Evolutionary conservation across 2,329 filamentous ascomycete genomes (phyloP), one percentile per base, ranked within the genome.

Genomic region (Cytospora piceae): DNA sequence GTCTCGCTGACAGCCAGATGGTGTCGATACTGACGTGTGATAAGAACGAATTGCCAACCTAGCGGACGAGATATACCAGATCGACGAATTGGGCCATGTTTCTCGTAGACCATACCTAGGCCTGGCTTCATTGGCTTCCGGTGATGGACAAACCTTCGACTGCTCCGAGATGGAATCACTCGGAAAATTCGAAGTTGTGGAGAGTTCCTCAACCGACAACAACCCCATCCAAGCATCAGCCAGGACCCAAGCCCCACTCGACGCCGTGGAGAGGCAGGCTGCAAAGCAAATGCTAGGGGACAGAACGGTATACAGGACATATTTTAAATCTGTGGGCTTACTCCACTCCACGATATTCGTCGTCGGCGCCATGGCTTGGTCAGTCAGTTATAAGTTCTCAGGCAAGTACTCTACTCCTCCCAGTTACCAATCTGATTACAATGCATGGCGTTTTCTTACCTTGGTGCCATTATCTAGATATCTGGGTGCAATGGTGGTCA

Each of bases 401-500:
- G 68, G 69, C 70, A 24, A 31, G 69, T 65, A 7, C 24, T 15
- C 32, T 24, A 12, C 3, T 22, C 34, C n/a, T 27, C 37, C 17
- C 14, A 57, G 11, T 11, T 39, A 24, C 11, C 6, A 57, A 42
- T 6, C 22, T 15, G 11, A 22, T 27, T 22, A 27, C 27, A 3
- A 15, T 15, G 55, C 4, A 1, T 27, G 11, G 32, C 17, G 3
- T 6, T 14, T 42, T 6, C 55, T 57, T 27, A 57, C n/a, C 11
- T 57, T 27, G 32, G 14, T 22, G 22, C 55, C 17, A 37, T 57
- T 39, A 12, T 42, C 32, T 54, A 73, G 71, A 69, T 32, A 54
- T 73, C n/a, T 72, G 71, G 71, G 64, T 72, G 15, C 68, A 71
- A 61, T 72, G 68, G 69, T 73, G 71, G 71, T 66, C 71, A 8